Percentiles rank a stretch among this genome's conserved stretches.
Conservation (phyloP, 208 protist genomes). For the Wallacemonas collosoma region DNA sequence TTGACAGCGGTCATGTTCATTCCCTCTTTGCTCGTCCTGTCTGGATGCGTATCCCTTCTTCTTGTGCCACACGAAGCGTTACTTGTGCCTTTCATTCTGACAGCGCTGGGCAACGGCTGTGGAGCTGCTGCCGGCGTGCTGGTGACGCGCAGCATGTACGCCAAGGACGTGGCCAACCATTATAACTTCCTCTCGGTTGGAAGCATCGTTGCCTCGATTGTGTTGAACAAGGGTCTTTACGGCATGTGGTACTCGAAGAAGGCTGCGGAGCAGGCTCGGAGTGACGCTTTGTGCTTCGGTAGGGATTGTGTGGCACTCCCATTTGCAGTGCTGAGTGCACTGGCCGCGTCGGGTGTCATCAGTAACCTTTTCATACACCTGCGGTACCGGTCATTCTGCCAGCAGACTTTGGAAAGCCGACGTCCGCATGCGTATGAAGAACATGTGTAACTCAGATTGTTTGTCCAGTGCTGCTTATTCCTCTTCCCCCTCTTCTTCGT, state of each 20-base stretch:
- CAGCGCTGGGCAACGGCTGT: conserved; percentile 72
- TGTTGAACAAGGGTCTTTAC: conserved; percentile 79
- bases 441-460: not conserved
- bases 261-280: conserved; percentile 49
- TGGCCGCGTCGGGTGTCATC: conserved; percentile 40
- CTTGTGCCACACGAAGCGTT: conserved; percentile 38
- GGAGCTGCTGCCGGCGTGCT: conserved; percentile 67
- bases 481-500: not conserved
- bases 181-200: conserved; percentile 76
- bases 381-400: conserved; percentile 51
- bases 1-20: conserved; percentile 66
- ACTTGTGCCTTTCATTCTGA: conserved; percentile 58
- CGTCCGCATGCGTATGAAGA: not conserved
- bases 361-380: conserved; percentile 55
- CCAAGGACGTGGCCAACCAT: conserved; percentile 75
- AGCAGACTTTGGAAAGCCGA: conserved; percentile 27
- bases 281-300: conserved; percentile 47
- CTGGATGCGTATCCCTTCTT: conserved; percentile 42
- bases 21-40: conserved; percentile 40
- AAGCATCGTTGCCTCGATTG: conserved; percentile 42
- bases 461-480: not conserved
- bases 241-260: conserved; percentile 70
- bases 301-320: conserved; percentile 64
- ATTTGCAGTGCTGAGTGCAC: conserved; percentile 49
- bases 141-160: conserved; percentile 75